These are phyloP conservation scores for Linnemannia schmuckeri DNA, from an alignment of 192 early-diverging fungal species.

Conservation along the genomic window DNA sequence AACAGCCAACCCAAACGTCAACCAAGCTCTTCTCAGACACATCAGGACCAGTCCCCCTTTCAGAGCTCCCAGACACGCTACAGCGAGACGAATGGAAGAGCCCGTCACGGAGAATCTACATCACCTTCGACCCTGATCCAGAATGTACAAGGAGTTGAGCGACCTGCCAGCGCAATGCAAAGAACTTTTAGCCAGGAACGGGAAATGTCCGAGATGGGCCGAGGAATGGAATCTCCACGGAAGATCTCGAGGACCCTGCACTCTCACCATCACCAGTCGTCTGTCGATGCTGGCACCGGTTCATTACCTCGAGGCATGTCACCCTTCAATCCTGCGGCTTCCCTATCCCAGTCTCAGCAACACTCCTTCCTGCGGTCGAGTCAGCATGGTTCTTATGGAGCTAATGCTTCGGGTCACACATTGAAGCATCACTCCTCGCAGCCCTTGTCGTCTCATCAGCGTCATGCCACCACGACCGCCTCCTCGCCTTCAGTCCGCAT, in stretches of 20 bases:
- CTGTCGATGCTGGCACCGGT: background rate
- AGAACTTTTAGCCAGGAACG: conserved; percentile 34
- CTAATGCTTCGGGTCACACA: background rate
- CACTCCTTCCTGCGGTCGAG: conserved; percentile 32
- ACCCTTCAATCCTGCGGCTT: background rate
- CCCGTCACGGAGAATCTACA: background rate
- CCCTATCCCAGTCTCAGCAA: conserved; percentile 22
- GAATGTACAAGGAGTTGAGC: conserved; percentile 35
- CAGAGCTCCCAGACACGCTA: conserved; percentile 1
- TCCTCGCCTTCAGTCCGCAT: background rate
- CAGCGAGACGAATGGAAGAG: conserved; percentile 3
- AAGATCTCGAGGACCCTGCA: conserved; percentile 15
- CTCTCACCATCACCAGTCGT: background rate
- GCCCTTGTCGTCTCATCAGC: conserved; percentile 13
- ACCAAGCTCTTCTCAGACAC: background rate
- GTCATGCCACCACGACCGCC: conserved; percentile 1
- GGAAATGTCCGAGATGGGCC: conserved; percentile 30
- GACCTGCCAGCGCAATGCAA: conserved; percentile 49
- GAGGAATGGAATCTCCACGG: conserved; percentile 25
- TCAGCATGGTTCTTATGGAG: conserved; percentile 6
- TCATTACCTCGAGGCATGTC: background rate
- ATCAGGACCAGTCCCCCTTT: background rate
- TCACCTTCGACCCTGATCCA: conserved; percentile 20
- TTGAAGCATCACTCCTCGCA: conserved; percentile 18
- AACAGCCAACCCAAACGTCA: background rate